Evolutionary conservation across 352 stramenopile genomes (phyloP).

Genomic region (Lagenidium sp.): DNA sequence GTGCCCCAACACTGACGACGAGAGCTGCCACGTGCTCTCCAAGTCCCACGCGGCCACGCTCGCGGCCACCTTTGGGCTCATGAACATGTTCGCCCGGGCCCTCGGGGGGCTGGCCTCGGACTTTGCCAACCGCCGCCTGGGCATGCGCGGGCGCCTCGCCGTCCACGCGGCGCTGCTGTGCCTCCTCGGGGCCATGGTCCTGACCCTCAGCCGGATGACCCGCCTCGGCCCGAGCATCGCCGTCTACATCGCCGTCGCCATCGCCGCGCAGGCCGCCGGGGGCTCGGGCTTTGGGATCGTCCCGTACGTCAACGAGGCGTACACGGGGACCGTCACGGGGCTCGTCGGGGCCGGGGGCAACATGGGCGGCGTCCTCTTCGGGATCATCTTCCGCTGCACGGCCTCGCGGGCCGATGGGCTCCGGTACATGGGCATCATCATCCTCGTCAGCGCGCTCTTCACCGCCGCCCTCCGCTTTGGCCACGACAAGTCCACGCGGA

Average conservation of each 20-base stretch:
- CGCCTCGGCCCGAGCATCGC: conserved; percentile 63
- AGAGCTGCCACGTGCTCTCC: conserved; percentile 28
- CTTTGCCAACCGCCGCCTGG: conserved; percentile 66
- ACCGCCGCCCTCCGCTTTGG: conserved; percentile 31
- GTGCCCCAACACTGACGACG: conserved; percentile 13
- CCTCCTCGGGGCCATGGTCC: conserved; percentile 67
- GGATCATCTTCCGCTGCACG: conserved; percentile 49
- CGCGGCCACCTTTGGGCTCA: conserved; percentile 90
- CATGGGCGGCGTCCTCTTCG: conserved; percentile 57
- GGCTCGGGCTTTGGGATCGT: conserved; percentile 65
- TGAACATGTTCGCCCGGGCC: conserved; percentile 91
- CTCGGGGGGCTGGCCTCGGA: conserved; percentile 85
- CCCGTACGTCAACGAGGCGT: conserved; percentile 58
- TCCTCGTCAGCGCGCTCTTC: conserved; percentile 35
- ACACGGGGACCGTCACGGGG: conserved; percentile 54
- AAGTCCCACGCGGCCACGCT: conserved; percentile 73
- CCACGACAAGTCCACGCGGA: too few species aligned
- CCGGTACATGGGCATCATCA: conserved; percentile 52
- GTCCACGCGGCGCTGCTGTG: conserved; percentile 80
- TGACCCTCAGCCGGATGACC: conserved; percentile 81
- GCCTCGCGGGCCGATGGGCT: conserved; percentile 24
- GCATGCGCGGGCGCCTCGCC: conserved; percentile 84
- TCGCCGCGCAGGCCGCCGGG: conserved; percentile 83
- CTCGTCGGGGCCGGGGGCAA: conserved; percentile 62
- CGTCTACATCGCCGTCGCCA: conserved; percentile 88